These are phyloP conservation scores for Apiospora hydei DNA, from an alignment of 2,329 filamentous ascomycete genomes.

Conservation along the genomic window DNA sequence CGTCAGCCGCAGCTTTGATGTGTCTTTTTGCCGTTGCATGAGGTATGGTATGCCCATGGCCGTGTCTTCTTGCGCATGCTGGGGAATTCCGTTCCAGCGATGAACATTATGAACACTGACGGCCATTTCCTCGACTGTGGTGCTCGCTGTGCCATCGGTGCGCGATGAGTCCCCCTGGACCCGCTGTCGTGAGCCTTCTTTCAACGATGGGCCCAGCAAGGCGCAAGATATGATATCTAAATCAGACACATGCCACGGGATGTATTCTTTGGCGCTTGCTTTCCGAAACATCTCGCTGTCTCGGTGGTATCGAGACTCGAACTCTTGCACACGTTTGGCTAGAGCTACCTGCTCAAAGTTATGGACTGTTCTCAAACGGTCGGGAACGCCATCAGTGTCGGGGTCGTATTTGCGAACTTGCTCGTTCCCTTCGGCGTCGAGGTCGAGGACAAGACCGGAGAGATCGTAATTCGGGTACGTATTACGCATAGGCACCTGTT, in stretches of 20 bases:
- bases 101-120: constrained; percentile 24
- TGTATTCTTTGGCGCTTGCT: constrained; percentile 23
- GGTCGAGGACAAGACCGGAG: constrained; percentile 55
- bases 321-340: constrained; percentile 36
- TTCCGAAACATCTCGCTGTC: neutral
- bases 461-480: constrained; percentile 41
- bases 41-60: constrained; percentile 37
- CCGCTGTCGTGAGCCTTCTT: constrained; percentile 6
- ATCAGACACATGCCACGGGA: constrained; percentile 49
- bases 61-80: constrained; percentile 27
- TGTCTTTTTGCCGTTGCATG: constrained; percentile 35
- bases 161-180: constrained; percentile 13
- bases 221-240: constrained; percentile 51
- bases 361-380: neutral
- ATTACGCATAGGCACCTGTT: neutral
- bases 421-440: constrained; percentile 56
- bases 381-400: constrained; percentile 43
- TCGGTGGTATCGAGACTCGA: constrained; percentile 33
- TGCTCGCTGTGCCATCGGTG: neutral
- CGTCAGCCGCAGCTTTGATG: neutral
- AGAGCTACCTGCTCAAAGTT: constrained; percentile 28
- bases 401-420: constrained; percentile 51
- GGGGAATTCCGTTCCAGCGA: constrained; percentile 40
- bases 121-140: neutral
- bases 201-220: constrained; percentile 39